A percentile compares a stretch with the other conserved stretches of the same genome.
These are phyloP conservation scores for Macrolepiota albuminosa DNA, from an alignment of 768 basidiomycete species.

Conservation along the genomic window DNA sequence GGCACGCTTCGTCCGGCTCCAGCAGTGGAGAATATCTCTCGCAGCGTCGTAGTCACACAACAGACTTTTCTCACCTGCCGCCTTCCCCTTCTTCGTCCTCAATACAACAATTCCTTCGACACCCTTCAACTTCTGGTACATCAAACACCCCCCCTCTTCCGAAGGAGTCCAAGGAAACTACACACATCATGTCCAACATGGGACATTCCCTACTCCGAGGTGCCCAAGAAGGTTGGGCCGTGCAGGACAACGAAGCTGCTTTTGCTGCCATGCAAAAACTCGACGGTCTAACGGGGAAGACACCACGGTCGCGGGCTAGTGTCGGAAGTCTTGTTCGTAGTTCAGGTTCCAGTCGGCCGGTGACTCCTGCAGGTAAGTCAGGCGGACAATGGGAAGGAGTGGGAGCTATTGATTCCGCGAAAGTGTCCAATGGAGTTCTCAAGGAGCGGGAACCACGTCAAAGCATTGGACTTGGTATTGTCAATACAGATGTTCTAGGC, in stretches of 20 bases:
- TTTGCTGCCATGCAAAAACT: constrained; percentile 89
- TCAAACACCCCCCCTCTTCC: constrained; percentile 33
- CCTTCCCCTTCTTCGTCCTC: constrained; percentile 90
- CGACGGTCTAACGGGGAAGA: constrained; percentile 81
- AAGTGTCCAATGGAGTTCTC: constrained; percentile 31
- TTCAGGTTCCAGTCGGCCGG: constrained; percentile 63
- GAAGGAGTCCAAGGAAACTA: constrained; percentile 39
- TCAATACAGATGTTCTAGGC: constrained; percentile 25
- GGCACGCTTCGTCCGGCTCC: constrained; percentile 67
- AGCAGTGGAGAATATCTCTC: constrained; percentile 45
- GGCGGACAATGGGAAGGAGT: constrained; percentile 76
- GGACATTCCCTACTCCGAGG: constrained; percentile 84
- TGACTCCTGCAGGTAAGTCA: constrained; percentile 64
- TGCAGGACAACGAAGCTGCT: constrained; percentile 82
- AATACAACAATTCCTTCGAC: constrained; percentile 76
- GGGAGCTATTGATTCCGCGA: constrained; percentile 34
- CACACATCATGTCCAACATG: constrained; percentile 55
- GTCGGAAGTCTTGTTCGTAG: constrained; percentile 67
- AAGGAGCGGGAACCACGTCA: constrained; percentile 47
- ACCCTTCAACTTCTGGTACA: constrained; percentile 38
- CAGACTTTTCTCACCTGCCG: constrained; percentile 85
- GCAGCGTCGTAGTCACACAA: constrained; percentile 59
- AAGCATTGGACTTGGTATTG: constrained; percentile 28
- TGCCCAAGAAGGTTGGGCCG: constrained; percentile 88
- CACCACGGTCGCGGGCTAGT: constrained; percentile 72